phyloP scores from a whole-genome alignment of 345 rosid genomes.

The Ailanthus altissimus region DNA sequence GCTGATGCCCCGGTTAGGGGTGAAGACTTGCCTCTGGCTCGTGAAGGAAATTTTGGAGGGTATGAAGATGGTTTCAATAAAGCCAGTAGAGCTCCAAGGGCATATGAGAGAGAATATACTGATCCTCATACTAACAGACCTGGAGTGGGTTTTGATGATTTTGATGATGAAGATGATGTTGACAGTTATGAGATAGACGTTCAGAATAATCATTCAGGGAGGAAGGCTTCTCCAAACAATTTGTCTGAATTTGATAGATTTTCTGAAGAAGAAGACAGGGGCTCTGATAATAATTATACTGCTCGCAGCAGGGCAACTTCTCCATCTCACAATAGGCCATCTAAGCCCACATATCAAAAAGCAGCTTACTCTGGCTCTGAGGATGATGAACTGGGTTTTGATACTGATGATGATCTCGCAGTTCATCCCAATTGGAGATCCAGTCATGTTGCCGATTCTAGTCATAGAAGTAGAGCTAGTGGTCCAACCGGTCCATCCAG shows the following conservation, averaged over 20 bases:
- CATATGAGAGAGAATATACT: constrained; percentile 43
- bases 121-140: constrained; percentile 40
- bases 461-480: constrained; percentile 33
- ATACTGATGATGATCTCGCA: constrained; percentile 61
- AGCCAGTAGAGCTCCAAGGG: constrained; percentile 30
- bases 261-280: constrained; percentile 45
- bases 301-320: constrained; percentile 32
- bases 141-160: constrained; percentile 83
- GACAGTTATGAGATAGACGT: constrained; percentile 87
- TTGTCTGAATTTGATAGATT: constrained; percentile 47
- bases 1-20: constrained; percentile 59
- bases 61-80: constrained; percentile 38
- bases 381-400: constrained; percentile 49
- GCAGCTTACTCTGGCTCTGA: constrained; percentile 42
- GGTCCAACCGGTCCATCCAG: constrained; percentile 40
- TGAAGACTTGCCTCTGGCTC: constrained; percentile 32
- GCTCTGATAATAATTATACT: constrained; percentile 24
- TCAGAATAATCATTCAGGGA: constrained; percentile 33
- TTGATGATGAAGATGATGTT: constrained; percentile 87
- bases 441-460: constrained; percentile 62
- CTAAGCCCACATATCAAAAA: constrained; percentile 33
- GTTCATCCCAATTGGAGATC: constrained; percentile 69
- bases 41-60: constrained; percentile 40
- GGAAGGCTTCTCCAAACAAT: constrained; percentile 37
- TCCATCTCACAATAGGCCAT: constrained; percentile 26